Evolutionary conservation across 2,329 filamentous ascomycete species (phyloP).

Genomic region (Beauveria sp.): DNA sequence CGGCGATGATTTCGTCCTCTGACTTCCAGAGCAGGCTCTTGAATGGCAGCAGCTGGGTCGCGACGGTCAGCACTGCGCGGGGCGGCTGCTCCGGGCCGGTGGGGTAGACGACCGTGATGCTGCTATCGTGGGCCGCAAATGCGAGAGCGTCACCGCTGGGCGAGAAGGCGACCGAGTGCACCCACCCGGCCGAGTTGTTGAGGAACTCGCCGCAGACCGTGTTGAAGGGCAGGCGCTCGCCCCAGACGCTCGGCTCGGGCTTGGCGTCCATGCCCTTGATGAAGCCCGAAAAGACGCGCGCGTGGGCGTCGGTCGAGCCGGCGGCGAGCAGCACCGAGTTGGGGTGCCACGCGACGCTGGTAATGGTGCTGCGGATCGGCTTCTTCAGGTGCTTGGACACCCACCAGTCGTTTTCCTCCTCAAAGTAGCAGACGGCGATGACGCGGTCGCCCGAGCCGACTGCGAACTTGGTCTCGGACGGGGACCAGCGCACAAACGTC

Average conservation of each 20-base stretch:
- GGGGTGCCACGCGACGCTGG: conserved; percentile 90
- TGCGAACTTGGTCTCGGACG: conserved; percentile 93
- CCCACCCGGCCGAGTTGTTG: conserved; percentile 95
- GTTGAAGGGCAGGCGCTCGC: conserved; percentile 93
- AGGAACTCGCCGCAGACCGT: conserved; percentile 95
- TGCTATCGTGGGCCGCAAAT: conserved; percentile 92
- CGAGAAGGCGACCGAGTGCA: conserved; percentile 88
- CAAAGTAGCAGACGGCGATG: conserved; percentile 96
- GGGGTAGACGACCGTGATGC: conserved; percentile 93
- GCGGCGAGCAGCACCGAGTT: conserved; percentile 93
- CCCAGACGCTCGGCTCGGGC: conserved; percentile 84
- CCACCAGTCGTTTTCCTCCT: conserved; percentile 99
- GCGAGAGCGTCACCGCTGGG: conserved; percentile 89
- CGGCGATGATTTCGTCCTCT: conserved; percentile 89
- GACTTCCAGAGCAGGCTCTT: conserved; percentile 87
- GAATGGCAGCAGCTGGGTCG: conserved; percentile 85
- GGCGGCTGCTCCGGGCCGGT: conserved; percentile 85
- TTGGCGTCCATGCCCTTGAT: conserved; percentile 89
- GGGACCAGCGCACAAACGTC: conserved; percentile 95
- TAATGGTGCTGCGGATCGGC: conserved; percentile 95
- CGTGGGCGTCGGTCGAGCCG: conserved; percentile 95
- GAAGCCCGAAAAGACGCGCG: conserved; percentile 88
- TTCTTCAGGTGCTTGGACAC: conserved; percentile 99
- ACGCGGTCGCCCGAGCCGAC: conserved; percentile 93
- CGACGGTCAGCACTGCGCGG: conserved; percentile 79